Evolutionary conservation across 2,329 filamentous ascomycete species (phyloP), one percentile per base, ranked within the genome.

Genomic region (Fusarium liriodendri): DNA sequence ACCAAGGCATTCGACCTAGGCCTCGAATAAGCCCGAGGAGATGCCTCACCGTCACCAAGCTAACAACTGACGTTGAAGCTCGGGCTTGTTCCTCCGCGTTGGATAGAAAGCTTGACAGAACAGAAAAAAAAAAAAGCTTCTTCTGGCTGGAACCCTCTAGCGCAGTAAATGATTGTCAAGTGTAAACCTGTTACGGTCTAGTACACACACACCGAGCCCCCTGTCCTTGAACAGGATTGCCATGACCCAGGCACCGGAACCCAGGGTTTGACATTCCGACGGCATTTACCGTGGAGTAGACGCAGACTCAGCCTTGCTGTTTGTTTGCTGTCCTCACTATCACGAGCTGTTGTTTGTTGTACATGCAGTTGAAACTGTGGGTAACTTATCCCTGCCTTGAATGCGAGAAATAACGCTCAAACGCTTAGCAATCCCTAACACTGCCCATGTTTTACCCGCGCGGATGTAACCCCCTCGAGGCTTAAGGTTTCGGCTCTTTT

Each of bases 401-500:
- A 50, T 50, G 45, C 22, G 45, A 50, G 45, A 50, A 50, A 50
- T 29, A 50, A 50, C 45, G 22, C 25, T 32, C 25, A 45, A 14
- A 22, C 40, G 40, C 40, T 42, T 42, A 45, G 40, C 5, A 45
- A 45, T 45, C 6, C 40, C 20, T 10, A 29, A n/a, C 47, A 40
- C 35, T 38, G 55, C 55, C 55, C 35, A 40, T 58, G n/a, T 29
- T 38, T n/a, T 52, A 50, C 47, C 47, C 47, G 47, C 47, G 47
- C 25, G 25, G 47, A 60, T 60, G 57, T 32, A 45, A 60, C 57
- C 57, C 57, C 22, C 5, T 27, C 5, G 33, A 40, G 55, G 22
- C 22, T 59, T 40, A 38, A 57, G 32, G 29, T 59, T 59, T 59
- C 55, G 55, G 55, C 33, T 38, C 55, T 59, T 38, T 38, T 59